Conservation (phyloP, 2,329 filamentous ascomycete species). For the Nigrospora oryzae region DNA sequence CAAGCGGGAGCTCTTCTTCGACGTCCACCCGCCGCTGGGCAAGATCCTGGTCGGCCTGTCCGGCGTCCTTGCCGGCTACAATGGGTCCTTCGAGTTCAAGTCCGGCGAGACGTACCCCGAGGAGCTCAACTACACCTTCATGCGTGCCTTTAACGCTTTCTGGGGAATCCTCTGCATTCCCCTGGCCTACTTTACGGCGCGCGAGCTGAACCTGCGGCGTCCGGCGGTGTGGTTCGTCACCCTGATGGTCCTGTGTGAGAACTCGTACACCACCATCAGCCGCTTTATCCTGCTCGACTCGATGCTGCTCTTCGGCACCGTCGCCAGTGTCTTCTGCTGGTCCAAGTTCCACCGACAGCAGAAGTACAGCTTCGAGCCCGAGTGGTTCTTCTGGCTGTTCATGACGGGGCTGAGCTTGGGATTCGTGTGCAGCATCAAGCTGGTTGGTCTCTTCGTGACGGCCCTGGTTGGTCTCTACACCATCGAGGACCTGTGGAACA, state of each 20-base stretch:
- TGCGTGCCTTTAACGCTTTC: slow-evolving; percentile 94
- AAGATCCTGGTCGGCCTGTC: slow-evolving; percentile 98
- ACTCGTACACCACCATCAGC: slow-evolving; percentile 98
- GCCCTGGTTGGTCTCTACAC: slow-evolving; percentile 94
- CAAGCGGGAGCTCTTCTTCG: slow-evolving; percentile 99
- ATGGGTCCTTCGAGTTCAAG: slow-evolving; percentile 99
- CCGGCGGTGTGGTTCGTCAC: slow-evolving; percentile 92
- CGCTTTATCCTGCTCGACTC: slow-evolving; percentile 97
- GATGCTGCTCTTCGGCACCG: slow-evolving; percentile 98
- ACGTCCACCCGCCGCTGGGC: slow-evolving; percentile 80
- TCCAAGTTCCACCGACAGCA: slow-evolving; percentile 89
- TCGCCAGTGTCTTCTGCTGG: slow-evolving; percentile 95
- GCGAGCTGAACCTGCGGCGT: slow-evolving; percentile 77
- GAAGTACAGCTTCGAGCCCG: slow-evolving; percentile 73
- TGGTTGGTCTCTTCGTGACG: slow-evolving; percentile 93
- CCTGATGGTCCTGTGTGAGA: slow-evolving; percentile 96
- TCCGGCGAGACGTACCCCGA: slow-evolving; percentile 92
- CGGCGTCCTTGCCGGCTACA: slow-evolving; percentile 93
- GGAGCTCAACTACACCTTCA: slow-evolving; percentile 94
- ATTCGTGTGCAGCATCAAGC: slow-evolving; percentile 97
- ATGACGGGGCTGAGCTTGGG: slow-evolving; percentile 93
- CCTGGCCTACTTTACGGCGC: slow-evolving; percentile 89
- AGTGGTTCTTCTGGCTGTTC: slow-evolving; percentile 94
- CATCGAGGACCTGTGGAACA: slow-evolving; percentile 93
- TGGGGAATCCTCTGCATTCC: slow-evolving; percentile 92